A percentile compares a stretch with the other conserved stretches of the same genome.
These are phyloP conservation scores for Oxalis stricta DNA, from an alignment of 441 rosid genomes.

Conservation along the genomic window DNA sequence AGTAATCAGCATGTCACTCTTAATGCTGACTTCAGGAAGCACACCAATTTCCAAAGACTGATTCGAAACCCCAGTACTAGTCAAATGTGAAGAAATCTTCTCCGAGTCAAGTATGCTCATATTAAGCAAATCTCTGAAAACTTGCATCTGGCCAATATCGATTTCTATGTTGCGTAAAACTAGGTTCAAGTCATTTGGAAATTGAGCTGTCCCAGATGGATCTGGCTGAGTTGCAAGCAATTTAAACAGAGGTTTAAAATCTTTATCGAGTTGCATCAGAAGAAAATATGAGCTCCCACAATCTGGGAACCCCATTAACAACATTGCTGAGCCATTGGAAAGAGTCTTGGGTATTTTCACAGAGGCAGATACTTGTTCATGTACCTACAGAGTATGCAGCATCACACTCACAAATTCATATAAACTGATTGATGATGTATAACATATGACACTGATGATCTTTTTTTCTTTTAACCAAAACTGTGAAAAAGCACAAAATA, in stretches of 20 bases:
- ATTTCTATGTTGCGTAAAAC: conserved; percentile 53
- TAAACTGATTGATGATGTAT: no score
- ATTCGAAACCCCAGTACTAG: conserved; percentile 30
- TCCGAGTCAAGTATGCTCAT: conserved; percentile 45
- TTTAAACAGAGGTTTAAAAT: conserved; percentile 79
- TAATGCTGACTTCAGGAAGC: conserved; percentile 44
- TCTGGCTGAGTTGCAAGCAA: conserved; percentile 56
- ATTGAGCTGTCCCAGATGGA: conserved; percentile 38
- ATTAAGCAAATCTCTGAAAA: conserved; percentile 76
- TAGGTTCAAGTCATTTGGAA: conserved; percentile 39
- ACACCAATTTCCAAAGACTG: conserved; percentile 41
- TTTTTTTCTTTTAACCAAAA: conserved; percentile 4
- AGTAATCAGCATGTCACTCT: conserved; percentile 35
- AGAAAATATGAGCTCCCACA: conserved; percentile 78
- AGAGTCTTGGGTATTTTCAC: conserved; percentile 64
- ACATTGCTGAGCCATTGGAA: conserved; percentile 38
- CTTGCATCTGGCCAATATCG: conserved; percentile 72
- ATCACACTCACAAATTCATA: conserved; percentile 7
- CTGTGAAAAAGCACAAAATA: background rate
- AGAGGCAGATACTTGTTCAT: conserved; percentile 58
- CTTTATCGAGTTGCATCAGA: conserved; percentile 84
- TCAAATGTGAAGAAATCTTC: conserved; percentile 33
- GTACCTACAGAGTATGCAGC: conserved; percentile 47
- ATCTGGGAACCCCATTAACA: conserved; percentile 89
- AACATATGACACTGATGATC: no score